Evolutionary conservation across 2,329 filamentous ascomycete genomes (phyloP), one percentile per base, ranked within the genome.

Genomic region (Penicillium polonicum): DNA sequence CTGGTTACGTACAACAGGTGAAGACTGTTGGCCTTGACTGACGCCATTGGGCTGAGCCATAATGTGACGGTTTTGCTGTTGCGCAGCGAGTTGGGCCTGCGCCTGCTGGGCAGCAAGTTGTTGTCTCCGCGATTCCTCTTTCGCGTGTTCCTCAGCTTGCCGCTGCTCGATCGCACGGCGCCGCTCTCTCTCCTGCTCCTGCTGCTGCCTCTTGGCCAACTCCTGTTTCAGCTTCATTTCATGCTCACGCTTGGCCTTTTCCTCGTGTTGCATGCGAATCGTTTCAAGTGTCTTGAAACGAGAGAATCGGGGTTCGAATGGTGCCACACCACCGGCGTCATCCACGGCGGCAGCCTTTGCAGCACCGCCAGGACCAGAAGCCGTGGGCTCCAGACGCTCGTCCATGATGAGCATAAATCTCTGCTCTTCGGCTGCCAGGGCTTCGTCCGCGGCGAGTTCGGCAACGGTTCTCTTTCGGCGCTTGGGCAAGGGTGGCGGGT

Each of bases 401-500:
- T 99, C 94, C 76, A 92, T 86, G 23, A 91, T 88, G 50, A 97
- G 87, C 91, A 99, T 94, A 65, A 91, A 95, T 46, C 91, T 85
- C 75, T 99, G 92, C 63, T 91, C 87, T 58, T 92, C 90, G 23
- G 92, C 93, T 0, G 92, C 91, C 59, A 91, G 83, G 1, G 94
- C 93, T 76, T 99, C 92, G 70, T 99, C 94, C 8, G 93, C 93
- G 9, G 91, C 94, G 79, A 97, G 86, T 72, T 99, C 93, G 9
- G 94, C 94, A 19, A 95, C 88, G 0, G 94, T 99, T 61, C 93
- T 87, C 81, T 99, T 97, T 57, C 94, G 83, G 8, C 88, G 88
- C 80, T 96, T 97, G 3, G 92, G 92, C 59, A 89, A 84, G 0
- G 94, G 93, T 10, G 91, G 88, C 43, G 85, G 80, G 49, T 88